Percentiles rank a stretch among this genome's conserved stretches.
Conservation (phyloP, 306 rosid species). For the Acacia melanoxylon region DNA sequence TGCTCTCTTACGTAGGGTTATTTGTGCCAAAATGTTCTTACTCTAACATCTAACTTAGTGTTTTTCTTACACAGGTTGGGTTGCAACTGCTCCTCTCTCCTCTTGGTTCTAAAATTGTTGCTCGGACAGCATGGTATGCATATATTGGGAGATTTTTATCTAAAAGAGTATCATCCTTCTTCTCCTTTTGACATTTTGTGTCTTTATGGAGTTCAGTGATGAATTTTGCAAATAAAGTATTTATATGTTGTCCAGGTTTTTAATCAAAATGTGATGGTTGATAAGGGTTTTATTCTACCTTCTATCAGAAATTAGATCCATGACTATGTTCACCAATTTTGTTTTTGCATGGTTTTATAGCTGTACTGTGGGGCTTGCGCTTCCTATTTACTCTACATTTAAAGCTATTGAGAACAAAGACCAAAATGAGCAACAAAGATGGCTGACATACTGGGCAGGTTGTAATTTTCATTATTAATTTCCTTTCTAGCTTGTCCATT, state of each 20-base stretch:
- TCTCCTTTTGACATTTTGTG: not conserved
- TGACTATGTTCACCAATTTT: conserved; percentile 3
- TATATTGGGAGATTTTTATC: not conserved
- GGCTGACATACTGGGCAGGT: conserved; percentile 70
- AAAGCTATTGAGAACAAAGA: conserved; percentile 63
- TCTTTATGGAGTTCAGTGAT: not conserved
- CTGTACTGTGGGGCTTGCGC: conserved; percentile 53
- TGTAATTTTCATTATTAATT: not conserved
- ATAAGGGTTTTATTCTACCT: not conserved
- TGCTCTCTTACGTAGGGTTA: not conserved
- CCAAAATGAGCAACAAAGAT: conserved; percentile 44
- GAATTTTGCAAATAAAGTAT: not conserved
- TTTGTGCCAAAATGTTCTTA: not conserved
- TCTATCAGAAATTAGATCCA: not conserved
- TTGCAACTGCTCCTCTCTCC: conserved; percentile 46
- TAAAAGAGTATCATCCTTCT: not conserved
- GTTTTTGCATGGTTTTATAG: conserved; percentile 31
- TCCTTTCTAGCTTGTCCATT: not conserved
- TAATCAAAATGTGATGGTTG: not conserved
- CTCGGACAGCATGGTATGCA: conserved; percentile 52
- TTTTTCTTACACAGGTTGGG: conserved; percentile 39
- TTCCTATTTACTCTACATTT: conserved; percentile 61
- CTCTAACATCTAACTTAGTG: not conserved
- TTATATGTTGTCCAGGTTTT: not conserved
- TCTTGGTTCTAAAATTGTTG: conserved; percentile 41